Evolutionary conservation across 1,284 basidiomycete genomes (phyloP), one percentile per base, ranked within the genome.

Genomic region (Naganishia sp.): DNA sequence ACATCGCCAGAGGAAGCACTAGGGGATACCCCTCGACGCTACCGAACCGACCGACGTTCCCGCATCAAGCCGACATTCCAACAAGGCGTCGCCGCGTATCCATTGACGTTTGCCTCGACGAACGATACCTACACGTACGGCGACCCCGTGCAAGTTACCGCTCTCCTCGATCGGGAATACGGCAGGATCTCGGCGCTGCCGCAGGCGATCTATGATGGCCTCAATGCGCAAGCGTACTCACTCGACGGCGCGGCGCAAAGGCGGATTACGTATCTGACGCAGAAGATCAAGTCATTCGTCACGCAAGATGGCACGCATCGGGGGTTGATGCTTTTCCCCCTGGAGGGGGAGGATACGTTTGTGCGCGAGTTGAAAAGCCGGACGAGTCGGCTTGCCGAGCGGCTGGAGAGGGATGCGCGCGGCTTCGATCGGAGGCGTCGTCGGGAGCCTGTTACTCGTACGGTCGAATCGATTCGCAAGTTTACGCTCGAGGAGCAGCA

Each of bases 21-120:
- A 13, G 36, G 36, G 2, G 36, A 39, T 39, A 39, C 36, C 36
- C 36, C 36, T 39, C 36, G 36, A 9, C 3, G 4, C 2, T 13
- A 9, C 36, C 36, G 36, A 2, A 39, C 36, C 13, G 36, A 39
- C 36, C 36, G 36, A 39, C 36, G 36, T 13, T n/a, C 33, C 23
- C 48, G 57, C 25, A 1, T 25, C 13, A 50, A 52, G 28, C 57
- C 57, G 21, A 50, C 4, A 7, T 42, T 46, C 42, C 33, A 43
- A 28, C 48, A 33, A 25, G 57, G 57, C 6, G 23, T 61, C 23
- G 39, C 57, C 5, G 57, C 39, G 18, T 61, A 61, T 23, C 57
- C 57, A n/a, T 46, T 61, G 11, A 61, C 57, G 3, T 61, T 61
- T 28, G 48, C 46, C 57, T 46, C 49, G 23, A 16, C 36, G 7